Evolutionary conservation across 371 early-diverging fungal species (phyloP).

Genomic region (Rhizomucor miehei): DNA sequence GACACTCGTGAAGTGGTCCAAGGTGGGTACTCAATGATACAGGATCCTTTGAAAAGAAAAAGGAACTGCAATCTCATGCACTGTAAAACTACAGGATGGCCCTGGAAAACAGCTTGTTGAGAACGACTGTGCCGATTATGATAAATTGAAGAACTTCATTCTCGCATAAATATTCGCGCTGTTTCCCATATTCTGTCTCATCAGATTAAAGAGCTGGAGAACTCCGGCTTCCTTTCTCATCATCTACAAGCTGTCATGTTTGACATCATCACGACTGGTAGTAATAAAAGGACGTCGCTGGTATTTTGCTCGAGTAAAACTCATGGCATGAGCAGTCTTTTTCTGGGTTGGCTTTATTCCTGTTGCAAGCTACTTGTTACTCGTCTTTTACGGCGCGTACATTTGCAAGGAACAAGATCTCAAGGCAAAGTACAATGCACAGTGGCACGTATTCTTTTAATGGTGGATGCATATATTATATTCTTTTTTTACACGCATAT

Average conservation of each 20-base stretch:
- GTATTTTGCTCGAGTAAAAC: background rate
- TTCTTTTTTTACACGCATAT: background rate
- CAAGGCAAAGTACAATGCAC: constrained; percentile 55
- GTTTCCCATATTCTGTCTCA: too few relatives aligned
- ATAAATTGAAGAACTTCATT: background rate
- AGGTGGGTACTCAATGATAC: constrained; percentile 25
- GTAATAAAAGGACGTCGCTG: background rate
- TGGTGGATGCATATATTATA: background rate
- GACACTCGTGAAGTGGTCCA: constrained; percentile 54
- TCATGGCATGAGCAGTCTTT: constrained; percentile 22
- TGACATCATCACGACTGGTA: background rate
- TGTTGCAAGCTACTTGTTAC: constrained; percentile 41
- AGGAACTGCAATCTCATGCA: too few relatives aligned
- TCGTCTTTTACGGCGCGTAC: constrained; percentile 48
- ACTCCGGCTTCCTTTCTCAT: too few relatives aligned
- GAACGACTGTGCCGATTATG: background rate
- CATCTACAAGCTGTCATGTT: background rate
- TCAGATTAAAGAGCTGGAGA: too few relatives aligned
- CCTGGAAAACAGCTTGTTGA: background rate
- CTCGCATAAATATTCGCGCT: background rate
- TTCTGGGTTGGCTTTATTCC: constrained; percentile 45
- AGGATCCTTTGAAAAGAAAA: background rate
- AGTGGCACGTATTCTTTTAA: constrained; percentile 41
- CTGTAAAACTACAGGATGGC: background rate
- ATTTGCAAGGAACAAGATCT: constrained; percentile 56